Evolutionary conservation across 2,329 filamentous ascomycete species (phyloP).

Genomic region (Uncinocarpus reesii): DNA sequence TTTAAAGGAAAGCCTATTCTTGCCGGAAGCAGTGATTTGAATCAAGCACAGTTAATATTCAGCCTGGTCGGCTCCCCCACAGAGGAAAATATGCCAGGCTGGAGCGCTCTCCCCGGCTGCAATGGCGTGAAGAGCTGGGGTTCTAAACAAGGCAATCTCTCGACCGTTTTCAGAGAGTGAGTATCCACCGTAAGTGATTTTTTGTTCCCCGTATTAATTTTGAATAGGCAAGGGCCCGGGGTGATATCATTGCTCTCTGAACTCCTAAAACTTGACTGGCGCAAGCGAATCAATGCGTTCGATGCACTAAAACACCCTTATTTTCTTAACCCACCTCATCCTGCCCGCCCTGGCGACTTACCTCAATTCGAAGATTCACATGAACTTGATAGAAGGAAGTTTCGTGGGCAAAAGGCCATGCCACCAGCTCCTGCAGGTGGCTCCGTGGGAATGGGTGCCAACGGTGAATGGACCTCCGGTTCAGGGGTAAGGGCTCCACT

Average conservation of each 20-base stretch:
- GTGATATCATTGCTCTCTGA: conserved; percentile 73
- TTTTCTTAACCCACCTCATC: conserved; percentile 68
- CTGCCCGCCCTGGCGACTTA: conserved; percentile 74
- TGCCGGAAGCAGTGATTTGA: conserved; percentile 73
- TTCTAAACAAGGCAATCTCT: conserved; percentile 54
- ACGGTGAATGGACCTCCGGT: conserved; percentile 43
- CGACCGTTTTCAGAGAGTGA: conserved; percentile 62
- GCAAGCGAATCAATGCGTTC: conserved; percentile 77
- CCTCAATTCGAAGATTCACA: conserved; percentile 89
- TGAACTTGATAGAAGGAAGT: conserved; percentile 87
- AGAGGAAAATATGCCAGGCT: conserved; percentile 86
- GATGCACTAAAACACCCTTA: conserved; percentile 90
- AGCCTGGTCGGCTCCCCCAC: conserved; percentile 82
- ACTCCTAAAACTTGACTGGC: conserved; percentile 81
- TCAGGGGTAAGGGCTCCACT: conserved; percentile 24
- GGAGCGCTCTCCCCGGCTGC: conserved; percentile 69
- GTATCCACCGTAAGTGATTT: not conserved
- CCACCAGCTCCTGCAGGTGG: conserved; percentile 88
- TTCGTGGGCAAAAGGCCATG: conserved; percentile 74
- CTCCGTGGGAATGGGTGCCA: conserved; percentile 64
- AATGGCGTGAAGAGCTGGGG: conserved; percentile 59
- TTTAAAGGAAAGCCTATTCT: conserved; percentile 86
- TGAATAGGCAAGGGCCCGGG: conserved; percentile 50
- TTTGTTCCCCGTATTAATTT: not conserved
- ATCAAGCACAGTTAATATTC: conserved; percentile 91